Percentiles rank a stretch among this genome's conserved stretches.
Evolutionary conservation across 805 yeast species (phyloP).

Genomic region (Cyberlindnera maclurae): DNA sequence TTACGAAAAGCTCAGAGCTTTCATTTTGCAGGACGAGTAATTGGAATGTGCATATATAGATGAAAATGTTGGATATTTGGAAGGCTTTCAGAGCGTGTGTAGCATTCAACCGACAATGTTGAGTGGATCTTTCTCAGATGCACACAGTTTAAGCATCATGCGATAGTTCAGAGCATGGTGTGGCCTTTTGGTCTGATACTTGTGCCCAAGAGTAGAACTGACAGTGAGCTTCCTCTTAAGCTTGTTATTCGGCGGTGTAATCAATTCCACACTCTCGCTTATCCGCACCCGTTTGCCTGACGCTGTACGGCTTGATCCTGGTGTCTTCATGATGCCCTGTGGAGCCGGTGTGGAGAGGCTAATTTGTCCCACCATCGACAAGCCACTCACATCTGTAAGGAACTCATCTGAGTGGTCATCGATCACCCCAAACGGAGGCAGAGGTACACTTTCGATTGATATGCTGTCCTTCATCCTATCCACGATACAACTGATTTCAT

Average conservation of each 20-base stretch:
- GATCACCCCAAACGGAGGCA: too few species aligned
- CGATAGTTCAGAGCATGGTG: not conserved
- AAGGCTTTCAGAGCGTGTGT: not conserved
- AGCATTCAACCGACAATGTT: slow-evolving; percentile 2
- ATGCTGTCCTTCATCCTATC: slow-evolving; percentile 8
- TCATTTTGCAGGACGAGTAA: slow-evolving; percentile 44
- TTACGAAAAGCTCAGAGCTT: slow-evolving; percentile 70
- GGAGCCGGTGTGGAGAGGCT: slow-evolving; percentile 6
- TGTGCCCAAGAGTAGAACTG: not conserved
- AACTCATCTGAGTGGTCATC: slow-evolving; percentile 1
- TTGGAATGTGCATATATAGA: not conserved
- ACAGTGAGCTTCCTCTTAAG: not conserved
- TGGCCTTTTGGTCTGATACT: not conserved
- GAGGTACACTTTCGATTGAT: not conserved
- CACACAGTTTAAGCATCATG: not conserved
- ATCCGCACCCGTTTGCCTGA: slow-evolving; percentile 13
- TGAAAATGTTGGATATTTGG: not conserved
- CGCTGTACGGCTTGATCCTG: not conserved
- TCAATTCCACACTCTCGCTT: slow-evolving; percentile 11
- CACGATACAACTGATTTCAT: slow-evolving; percentile 17
- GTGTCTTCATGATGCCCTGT: slow-evolving; percentile 6
- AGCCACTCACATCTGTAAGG: slow-evolving; percentile 4
- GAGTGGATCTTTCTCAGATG: slow-evolving; percentile 17
- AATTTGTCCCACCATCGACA: slow-evolving; percentile 4
- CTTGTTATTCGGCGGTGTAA: not conserved